Conservation (phyloP, 805 yeast species). For the Jamesozyma lodderae region DNA sequence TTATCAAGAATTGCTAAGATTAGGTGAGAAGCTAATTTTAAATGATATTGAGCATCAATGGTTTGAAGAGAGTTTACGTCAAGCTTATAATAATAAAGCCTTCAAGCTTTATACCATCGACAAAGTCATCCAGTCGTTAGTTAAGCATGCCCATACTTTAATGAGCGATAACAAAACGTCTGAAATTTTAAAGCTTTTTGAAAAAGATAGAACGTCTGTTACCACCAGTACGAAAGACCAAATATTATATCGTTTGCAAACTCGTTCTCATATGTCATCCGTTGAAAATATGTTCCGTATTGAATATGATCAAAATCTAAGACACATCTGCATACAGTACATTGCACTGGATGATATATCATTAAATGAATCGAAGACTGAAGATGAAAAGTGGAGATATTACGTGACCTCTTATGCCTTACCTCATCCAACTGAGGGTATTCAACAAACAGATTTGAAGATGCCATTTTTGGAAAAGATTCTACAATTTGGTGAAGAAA, state of each 20-base stretch:
- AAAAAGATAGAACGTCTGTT: constrained; percentile 58
- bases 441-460: constrained; percentile 63
- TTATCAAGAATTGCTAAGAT: constrained; percentile 66
- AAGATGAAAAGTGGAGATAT: constrained; percentile 84
- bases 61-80: constrained; percentile 93
- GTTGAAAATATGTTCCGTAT: constrained; percentile 93
- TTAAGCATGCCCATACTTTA: constrained; percentile 80
- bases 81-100: constrained; percentile 88
- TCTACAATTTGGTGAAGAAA: constrained; percentile 40
- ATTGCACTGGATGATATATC: constrained; percentile 86
- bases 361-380: constrained; percentile 55
- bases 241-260: constrained; percentile 82
- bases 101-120: constrained; percentile 88
- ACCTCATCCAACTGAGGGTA: constrained; percentile 97
- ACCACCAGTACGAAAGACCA: constrained; percentile 76
- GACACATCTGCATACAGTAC: constrained; percentile 62
- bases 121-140: constrained; percentile 74
- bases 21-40: constrained; percentile 71
- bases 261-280: constrained; percentile 66
- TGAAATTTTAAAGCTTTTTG: constrained; percentile 74
- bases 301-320: constrained; percentile 47
- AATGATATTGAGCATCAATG: constrained; percentile 89
- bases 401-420: constrained; percentile 86
- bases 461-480: constrained; percentile 69
- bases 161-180: constrained; percentile 72